Evolutionary conservation across 805 yeast genomes (phyloP).

Genomic region (Ogataea trehaloabstinens): DNA sequence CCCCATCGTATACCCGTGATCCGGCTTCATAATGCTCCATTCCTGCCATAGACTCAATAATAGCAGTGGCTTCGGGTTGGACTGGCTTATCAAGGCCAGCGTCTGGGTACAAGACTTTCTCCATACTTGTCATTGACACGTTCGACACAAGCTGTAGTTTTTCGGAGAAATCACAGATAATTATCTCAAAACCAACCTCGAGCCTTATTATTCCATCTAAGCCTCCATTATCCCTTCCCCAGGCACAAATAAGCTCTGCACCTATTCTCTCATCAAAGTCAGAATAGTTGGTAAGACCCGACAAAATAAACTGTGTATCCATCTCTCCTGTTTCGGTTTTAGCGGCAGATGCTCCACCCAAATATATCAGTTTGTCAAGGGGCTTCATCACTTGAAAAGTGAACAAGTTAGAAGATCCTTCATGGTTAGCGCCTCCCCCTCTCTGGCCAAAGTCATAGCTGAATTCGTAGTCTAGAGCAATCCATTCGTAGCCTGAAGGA

Average conservation of each 20-base stretch:
- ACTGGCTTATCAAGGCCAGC: neutral
- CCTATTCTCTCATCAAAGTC: constrained; percentile 41
- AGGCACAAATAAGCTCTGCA: constrained; percentile 51
- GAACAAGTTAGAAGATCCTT: constrained; percentile 27
- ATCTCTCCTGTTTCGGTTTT: constrained; percentile 55
- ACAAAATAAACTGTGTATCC: constrained; percentile 52
- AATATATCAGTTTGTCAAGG: constrained; percentile 44
- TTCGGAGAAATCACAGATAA: constrained; percentile 57
- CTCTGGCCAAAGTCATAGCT: constrained; percentile 44
- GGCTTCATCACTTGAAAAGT: constrained; percentile 50
- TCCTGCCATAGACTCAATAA: constrained; percentile 31
- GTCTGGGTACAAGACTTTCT: neutral
- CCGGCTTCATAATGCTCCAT: constrained; percentile 51
- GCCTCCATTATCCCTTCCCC: constrained; percentile 48
- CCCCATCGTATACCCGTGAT: constrained; percentile 44
- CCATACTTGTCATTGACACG: constrained; percentile 36
- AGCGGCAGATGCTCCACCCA: constrained; percentile 75
- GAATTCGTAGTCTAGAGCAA: constrained; percentile 63
- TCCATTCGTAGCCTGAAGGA: constrained; percentile 56
- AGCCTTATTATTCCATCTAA: constrained; percentile 58
- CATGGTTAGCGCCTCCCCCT: neutral
- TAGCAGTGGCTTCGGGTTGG: neutral
- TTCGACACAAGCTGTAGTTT: constrained; percentile 47
- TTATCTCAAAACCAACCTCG: constrained; percentile 61
- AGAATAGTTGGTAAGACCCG: constrained; percentile 32